These are phyloP conservation scores for Beauveria pseudobassiana DNA, from an alignment of 2,329 filamentous ascomycete species.

Conservation along the genomic window DNA sequence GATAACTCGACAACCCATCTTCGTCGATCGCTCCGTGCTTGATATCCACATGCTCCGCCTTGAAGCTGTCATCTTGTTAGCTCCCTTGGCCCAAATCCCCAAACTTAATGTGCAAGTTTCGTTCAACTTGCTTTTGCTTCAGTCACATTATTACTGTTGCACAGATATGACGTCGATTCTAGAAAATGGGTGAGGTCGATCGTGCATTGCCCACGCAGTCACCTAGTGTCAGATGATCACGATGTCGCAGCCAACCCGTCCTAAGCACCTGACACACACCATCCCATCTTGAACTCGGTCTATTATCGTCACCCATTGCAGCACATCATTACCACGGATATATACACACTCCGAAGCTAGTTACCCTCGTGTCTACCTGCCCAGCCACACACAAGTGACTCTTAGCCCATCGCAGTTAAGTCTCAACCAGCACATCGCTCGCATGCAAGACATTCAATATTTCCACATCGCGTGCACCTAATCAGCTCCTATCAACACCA, in stretches of 20 bases:
- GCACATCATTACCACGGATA: background rate
- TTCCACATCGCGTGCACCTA: constrained; percentile 6
- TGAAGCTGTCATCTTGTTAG: constrained; percentile 3
- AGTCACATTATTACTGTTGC: background rate
- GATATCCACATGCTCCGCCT: constrained; percentile 8
- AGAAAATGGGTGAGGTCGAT: background rate
- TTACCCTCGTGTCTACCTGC: background rate
- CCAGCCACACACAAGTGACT: background rate
- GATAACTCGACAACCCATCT: background rate
- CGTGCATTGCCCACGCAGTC: background rate
- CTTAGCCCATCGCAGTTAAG: background rate
- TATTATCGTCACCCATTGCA: background rate
- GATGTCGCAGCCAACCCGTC: background rate
- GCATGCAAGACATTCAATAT: constrained; percentile 1
- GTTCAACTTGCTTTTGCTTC: background rate
- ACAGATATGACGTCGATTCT: background rate
- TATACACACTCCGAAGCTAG: background rate
- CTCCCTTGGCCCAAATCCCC: background rate
- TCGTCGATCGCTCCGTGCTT: constrained; percentile 8
- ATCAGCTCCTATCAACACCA: background rate
- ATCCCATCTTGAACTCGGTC: background rate
- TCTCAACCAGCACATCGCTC: background rate
- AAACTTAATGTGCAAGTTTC: background rate
- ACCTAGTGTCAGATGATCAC: constrained; percentile 10
- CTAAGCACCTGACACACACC: constrained; percentile 5